These are phyloP conservation scores for Dendrobium chrysotoxum DNA, from an alignment of 106 monocot species.

Conservation along the genomic window DNA sequence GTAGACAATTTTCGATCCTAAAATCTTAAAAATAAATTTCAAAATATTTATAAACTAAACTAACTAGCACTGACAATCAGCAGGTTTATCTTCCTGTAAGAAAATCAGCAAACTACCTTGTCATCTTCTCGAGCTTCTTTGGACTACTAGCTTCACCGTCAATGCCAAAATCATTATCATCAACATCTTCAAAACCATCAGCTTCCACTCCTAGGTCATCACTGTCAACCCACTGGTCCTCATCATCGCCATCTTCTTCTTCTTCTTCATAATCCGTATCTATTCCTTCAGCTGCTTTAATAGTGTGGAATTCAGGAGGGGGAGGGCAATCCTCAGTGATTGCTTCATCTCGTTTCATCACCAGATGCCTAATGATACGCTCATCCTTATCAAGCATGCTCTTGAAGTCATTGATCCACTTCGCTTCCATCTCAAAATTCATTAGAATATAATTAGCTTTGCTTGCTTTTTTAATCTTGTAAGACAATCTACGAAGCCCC, in stretches of 20 bases:
- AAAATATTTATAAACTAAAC: too few species aligned
- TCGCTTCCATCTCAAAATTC: conserved; percentile 93
- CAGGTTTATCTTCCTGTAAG: too few species aligned
- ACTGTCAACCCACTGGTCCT: conserved; percentile 7
- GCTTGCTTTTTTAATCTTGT: conserved; percentile 82
- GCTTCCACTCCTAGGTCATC: conserved; percentile 22
- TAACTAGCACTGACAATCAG: too few species aligned
- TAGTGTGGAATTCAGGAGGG: conserved; percentile 66
- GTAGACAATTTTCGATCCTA: too few species aligned
- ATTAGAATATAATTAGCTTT: conserved; percentile 88
- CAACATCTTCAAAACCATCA: conserved; percentile 21
- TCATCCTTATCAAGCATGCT: conserved; percentile 76
- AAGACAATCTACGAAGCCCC: conserved; percentile 81
- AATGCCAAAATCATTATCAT: background rate
- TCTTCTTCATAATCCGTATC: conserved; percentile 36
- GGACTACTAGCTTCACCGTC: background rate
- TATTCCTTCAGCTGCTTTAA: conserved; percentile 20
- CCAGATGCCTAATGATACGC: conserved; percentile 81
- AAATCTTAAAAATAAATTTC: too few species aligned
- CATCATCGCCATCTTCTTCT: conserved; percentile 25
- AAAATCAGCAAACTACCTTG: background rate
- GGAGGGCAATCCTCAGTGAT: conserved; percentile 82
- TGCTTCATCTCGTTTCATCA: conserved; percentile 77
- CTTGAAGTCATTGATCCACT: conserved; percentile 76
- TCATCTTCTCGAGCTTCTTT: background rate